phyloP scores from a whole-genome alignment of 371 early-diverging fungal species.

The Mucor plumbeus region DNA sequence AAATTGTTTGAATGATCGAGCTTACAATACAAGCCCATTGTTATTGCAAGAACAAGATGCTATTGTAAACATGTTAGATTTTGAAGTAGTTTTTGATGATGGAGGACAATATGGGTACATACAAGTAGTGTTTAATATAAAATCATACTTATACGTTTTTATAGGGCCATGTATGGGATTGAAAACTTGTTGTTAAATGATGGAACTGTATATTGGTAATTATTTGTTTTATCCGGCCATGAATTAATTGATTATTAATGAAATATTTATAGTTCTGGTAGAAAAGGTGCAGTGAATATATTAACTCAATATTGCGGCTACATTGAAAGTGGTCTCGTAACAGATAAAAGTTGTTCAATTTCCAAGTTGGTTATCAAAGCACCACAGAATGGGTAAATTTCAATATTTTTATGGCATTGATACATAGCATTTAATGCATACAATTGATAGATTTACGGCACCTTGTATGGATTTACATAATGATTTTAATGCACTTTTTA shows the following conservation, averaged over 20 bases:
- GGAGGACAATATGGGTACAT: conserved; percentile 29
- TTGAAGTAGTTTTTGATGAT: conserved; percentile 20
- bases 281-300: conserved; percentile 30
- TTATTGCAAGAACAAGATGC: not conserved
- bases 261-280: conserved; percentile 23
- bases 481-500: not conserved
- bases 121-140: not conserved
- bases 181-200: conserved; percentile 30
- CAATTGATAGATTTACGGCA: conserved; percentile 21
- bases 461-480: conserved; percentile 17
- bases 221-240: not conserved
- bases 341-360: conserved; percentile 27
- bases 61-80: conserved; percentile 7
- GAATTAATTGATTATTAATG: not conserved
- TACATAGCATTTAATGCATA: not conserved
- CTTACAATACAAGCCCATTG: conserved; percentile 6
- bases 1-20: conserved; percentile 13
- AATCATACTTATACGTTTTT: not conserved
- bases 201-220: conserved; percentile 34
- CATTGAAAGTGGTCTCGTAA: conserved; percentile 16
- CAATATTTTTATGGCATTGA: not conserved
- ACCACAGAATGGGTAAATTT: conserved; percentile 27
- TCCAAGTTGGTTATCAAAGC: conserved; percentile 25
- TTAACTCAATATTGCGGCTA: conserved; percentile 27
- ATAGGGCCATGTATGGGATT: conserved; percentile 26